Evolutionary conservation across 148 eudicot species (phyloP).

Genomic region (Amaranthus palmeri): DNA sequence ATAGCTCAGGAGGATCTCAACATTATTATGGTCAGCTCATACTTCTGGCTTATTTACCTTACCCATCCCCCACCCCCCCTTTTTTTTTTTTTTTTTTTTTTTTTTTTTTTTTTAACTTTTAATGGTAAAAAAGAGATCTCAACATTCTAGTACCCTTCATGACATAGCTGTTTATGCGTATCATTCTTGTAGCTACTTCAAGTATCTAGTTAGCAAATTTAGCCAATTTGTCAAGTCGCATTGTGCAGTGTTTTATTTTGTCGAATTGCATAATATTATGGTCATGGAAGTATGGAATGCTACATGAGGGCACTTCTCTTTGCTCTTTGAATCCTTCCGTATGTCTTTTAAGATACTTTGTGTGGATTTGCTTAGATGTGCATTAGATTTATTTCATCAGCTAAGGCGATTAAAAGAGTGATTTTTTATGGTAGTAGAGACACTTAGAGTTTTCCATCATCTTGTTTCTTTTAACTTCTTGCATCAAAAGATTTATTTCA

Average conservation of each 20-base stretch:
- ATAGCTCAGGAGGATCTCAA: slow-evolving; percentile 97
- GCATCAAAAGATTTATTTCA: too few relatives aligned
- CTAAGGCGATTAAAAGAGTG: background rate
- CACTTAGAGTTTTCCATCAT: too few relatives aligned
- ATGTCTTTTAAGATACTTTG: background rate
- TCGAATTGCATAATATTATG: background rate
- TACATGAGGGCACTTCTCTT: background rate
- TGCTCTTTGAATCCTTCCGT: background rate
- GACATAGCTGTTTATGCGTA: background rate
- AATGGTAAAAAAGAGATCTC: background rate
- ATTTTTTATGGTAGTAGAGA: too few relatives aligned
- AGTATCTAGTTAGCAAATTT: background rate
- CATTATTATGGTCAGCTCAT: slow-evolving; percentile 69
- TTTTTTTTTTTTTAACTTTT: slow-evolving; percentile 6
- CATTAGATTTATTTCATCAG: background rate
- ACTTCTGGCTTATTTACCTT: background rate
- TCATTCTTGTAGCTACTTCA: background rate
- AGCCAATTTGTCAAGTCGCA: background rate
- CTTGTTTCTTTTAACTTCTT: too few relatives aligned
- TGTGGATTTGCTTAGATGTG: background rate
- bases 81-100: slow-evolving; percentile 6
- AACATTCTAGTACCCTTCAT: background rate
- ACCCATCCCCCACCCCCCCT: background rate
- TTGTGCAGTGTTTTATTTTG: background rate
- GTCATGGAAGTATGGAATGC: background rate